Evolutionary conservation across 306 rosid genomes (phyloP), one percentile per base, ranked within the genome.

Genomic region (Elaeagnus macrophylla): DNA sequence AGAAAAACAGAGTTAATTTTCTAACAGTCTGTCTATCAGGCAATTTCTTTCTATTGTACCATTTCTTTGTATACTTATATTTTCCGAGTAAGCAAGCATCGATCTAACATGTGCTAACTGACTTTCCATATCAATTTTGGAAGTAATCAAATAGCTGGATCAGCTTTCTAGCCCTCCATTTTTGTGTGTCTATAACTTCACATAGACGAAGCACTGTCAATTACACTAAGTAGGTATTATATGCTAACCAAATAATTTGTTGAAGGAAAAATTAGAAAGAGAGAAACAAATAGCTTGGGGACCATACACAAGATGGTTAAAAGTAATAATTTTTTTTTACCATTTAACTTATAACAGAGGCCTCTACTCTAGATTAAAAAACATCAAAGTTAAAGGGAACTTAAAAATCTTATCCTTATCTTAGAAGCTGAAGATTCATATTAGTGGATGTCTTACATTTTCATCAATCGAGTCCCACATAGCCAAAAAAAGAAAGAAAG

Each of bases 21-120:
- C 41, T 63, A 45, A 60, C 52, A 64, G 60, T 37, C 53, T 35
- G 40, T 50, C 48, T 73, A 20, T 73, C 62, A 76, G 71, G 71
- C 67, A 15, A 56, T 47, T 75, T 58, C 25, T 15, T 9, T 16
- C 1, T 9, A 7, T 6, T 35, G 12, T 16, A 9, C 25, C 15
- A 40, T 19, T 58, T 13, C 25, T 38, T 0, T 1, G n/a, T 14
- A 8, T 8, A 1, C 12, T 65, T 19, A 7, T 6, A 6, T 50
- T 54, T 41, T 43, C 53, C 47, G 44, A 39, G 67, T n/a, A 45
- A 14, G 0, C 4, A 25, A 25, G 6, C 45, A 39, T 49, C n/a
- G n/a, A n/a, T n/a, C 44, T 43, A 36, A 16, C 73, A 72, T 53
- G 61, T 45, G 15, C 42, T 46, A 48, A 37, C 42, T 35, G 6